Base-by-base conservation (phyloP, 1,284 basidiomycete species). In the Meripilus lineatus region DNA sequence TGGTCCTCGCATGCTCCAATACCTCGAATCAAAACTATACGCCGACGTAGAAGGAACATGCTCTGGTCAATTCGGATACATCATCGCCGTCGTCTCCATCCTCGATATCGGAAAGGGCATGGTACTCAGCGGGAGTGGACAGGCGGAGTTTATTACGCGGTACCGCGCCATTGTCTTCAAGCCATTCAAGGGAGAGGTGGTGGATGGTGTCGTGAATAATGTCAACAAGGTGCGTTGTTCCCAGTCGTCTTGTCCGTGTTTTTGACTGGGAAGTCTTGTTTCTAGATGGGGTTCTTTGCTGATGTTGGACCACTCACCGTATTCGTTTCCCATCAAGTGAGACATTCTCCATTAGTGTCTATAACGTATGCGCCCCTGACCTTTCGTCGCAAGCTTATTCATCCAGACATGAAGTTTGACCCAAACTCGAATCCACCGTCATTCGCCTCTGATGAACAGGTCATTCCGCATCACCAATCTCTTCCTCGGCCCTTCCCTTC, bases 161-260 rank as follows among this genome's bases (percentile, higher is more conserved):
- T 95, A 94, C 66, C 83, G 89, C 18, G 93, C 93, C 8, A 91
- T 97, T 53, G 93, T 97, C 26, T 94, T 94, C 77, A 93, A 94
- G 66, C 94, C 93, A 25, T 99, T 98, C 78, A 97, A 98, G 68
- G 94, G 94, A 18, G 95, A 99, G 66, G 95, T 98, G 4, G 90
- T 99, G 28, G 96, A 99, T 65, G 95, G 93, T 1, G 85, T 94
- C 6, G 95, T 99, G 21, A 88, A 87, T 54, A 94, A 92, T 53
- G 96, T 99, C 32, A 96, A 89, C 66, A 97, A 98, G 77, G 91
- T 92, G 54, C 56, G 83, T 53, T 24, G 18, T 28, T 7, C 32
- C 4, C 17, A 6, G 2, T n/a, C 6, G 23, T 11, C n/a, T 13
- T 40, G 24, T 24, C 20, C 42, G 37, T 15, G 38, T 17, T 20